phyloP scores from a whole-genome alignment of 2,329 filamentous ascomycete genomes.

The Keithomyces neogunnii region DNA sequence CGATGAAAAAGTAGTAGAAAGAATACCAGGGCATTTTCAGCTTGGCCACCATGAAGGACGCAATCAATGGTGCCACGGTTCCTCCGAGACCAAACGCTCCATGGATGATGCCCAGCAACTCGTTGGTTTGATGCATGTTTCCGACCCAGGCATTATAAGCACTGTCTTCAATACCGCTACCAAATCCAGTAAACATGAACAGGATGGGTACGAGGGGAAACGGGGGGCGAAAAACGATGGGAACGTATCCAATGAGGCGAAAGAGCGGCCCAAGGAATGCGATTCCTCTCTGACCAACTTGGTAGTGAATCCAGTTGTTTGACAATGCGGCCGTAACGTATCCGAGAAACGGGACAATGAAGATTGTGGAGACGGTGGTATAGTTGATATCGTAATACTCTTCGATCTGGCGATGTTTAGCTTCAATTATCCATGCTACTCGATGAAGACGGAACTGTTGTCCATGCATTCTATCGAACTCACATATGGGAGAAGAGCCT shows the following conservation, averaged over 20 bases:
- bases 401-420: slow-evolving; percentile 16
- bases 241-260: slow-evolving; percentile 56
- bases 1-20: slow-evolving; percentile 71
- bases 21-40: slow-evolving; percentile 56
- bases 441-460: not conserved
- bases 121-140: slow-evolving; percentile 64
- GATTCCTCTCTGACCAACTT: slow-evolving; percentile 45
- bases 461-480: slow-evolving; percentile 11
- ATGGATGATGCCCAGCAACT: slow-evolving; percentile 65
- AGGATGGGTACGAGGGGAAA: slow-evolving; percentile 58
- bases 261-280: slow-evolving; percentile 55
- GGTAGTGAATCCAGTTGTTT: slow-evolving; percentile 41
- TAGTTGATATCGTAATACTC: slow-evolving; percentile 53
- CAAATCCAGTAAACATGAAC: slow-evolving; percentile 59
- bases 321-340: slow-evolving; percentile 53
- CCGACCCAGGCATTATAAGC: slow-evolving; percentile 56
- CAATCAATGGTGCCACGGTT: slow-evolving; percentile 59
- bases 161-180: slow-evolving; percentile 59
- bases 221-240: slow-evolving; percentile 59
- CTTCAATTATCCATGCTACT: not conserved
- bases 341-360: slow-evolving; percentile 56
- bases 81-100: slow-evolving; percentile 65
- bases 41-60: slow-evolving; percentile 64
- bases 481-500: slow-evolving; percentile 41
- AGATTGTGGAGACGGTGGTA: slow-evolving; percentile 54